Evolutionary conservation across 2,329 filamentous ascomycete species (phyloP).

Genomic region (Bipolaris oryzae): DNA sequence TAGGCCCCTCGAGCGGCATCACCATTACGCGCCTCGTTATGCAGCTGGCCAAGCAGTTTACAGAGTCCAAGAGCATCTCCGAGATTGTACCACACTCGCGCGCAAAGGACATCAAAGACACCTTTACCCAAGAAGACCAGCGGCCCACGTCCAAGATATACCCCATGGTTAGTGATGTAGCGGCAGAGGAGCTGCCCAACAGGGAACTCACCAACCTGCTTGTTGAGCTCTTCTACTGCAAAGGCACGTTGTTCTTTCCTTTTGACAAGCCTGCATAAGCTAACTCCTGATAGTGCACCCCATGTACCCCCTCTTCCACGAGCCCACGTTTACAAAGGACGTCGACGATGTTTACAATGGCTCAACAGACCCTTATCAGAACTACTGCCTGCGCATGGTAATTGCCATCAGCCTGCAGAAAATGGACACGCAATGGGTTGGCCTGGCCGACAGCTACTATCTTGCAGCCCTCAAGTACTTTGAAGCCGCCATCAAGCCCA

Average conservation of each 20-base stretch:
- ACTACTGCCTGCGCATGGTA: conserved; percentile 88
- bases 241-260: conserved; percentile 60
- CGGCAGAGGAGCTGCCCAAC: conserved; percentile 76
- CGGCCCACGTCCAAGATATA: conserved; percentile 80
- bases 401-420: conserved; percentile 95
- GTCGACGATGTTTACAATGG: conserved; percentile 81
- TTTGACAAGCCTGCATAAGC: conserved; percentile 17
- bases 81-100: conserved; percentile 83
- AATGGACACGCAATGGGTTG: conserved; percentile 86
- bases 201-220: conserved; percentile 76
- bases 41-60: conserved; percentile 94
- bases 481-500: conserved; percentile 81
- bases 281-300: conserved; percentile 69
- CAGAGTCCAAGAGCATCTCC: conserved; percentile 86
- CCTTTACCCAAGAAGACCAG: conserved; percentile 68
- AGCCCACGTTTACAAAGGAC: conserved; percentile 76
- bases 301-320: conserved; percentile 85
- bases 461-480: conserved; percentile 84
- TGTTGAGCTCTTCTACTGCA: conserved; percentile 83
- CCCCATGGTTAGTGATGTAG: conserved; percentile 83
- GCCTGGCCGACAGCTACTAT: conserved; percentile 93
- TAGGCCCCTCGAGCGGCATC: conserved; percentile 93
- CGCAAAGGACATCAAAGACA: conserved; percentile 69
- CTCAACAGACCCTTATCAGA: conserved; percentile 77
- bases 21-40: conserved; percentile 94